These are phyloP conservation scores for Vanderwaltozyma yarrowii DNA, from an alignment of 805 yeast genomes.

Conservation along the genomic window DNA sequence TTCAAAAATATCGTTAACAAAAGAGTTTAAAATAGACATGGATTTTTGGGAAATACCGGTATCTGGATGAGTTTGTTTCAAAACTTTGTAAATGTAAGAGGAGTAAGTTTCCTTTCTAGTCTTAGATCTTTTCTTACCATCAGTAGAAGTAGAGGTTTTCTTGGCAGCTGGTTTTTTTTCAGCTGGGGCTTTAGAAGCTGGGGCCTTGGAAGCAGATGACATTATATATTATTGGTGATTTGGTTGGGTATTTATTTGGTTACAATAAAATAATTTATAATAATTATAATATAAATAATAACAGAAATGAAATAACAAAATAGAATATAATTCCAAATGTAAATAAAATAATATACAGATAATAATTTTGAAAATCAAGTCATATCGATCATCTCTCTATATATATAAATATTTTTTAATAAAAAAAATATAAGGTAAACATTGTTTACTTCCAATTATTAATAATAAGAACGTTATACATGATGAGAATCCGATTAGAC, in stretches of 20 bases:
- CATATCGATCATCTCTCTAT: too few species aligned
- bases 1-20: slow-evolving; percentile 95
- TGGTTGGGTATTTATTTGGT: not conserved
- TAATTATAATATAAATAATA: too few species aligned
- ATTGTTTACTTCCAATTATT: too few species aligned
- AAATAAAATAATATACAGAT: too few species aligned
- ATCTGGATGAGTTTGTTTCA: slow-evolving; percentile 94
- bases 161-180: slow-evolving; percentile 60
- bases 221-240: slow-evolving; percentile 28
- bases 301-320: too few species aligned
- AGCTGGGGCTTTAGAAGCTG: slow-evolving; percentile 27
- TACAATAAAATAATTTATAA: too few species aligned
- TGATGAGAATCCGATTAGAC: too few species aligned
- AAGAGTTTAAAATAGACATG: slow-evolving; percentile 97
- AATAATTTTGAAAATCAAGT: not conserved
- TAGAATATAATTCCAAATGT: too few species aligned
- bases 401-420: too few species aligned
- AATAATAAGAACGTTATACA: too few species aligned
- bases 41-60: slow-evolving; percentile 99
- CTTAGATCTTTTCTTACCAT: slow-evolving; percentile 88
- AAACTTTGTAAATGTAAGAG: slow-evolving; percentile 70
- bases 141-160: slow-evolving; percentile 74
- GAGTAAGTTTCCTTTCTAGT: slow-evolving; percentile 97
- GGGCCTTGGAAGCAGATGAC: slow-evolving; percentile 58
- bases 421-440: too few species aligned